Percentiles rank a stretch among this genome's conserved stretches.
phyloP scores from a whole-genome alignment of 2,329 filamentous ascomycete species.

The Fusarium sp. region DNA sequence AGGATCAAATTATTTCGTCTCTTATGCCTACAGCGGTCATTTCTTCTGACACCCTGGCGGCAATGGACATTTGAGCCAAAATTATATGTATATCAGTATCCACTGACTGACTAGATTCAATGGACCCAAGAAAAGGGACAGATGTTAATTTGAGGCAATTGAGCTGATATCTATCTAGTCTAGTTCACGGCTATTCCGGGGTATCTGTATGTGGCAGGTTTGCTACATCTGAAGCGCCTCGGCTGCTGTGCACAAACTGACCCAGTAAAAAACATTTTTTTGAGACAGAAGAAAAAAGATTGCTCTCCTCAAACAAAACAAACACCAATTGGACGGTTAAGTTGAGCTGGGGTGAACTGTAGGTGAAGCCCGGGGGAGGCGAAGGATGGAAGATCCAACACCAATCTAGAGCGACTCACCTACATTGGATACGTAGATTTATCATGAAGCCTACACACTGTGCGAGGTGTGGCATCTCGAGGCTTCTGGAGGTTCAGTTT shows the following conservation, averaged over 20 bases:
- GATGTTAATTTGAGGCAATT: neutral
- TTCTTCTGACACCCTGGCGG: no score
- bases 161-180: conserved; percentile 3
- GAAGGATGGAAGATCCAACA: conserved; percentile 37
- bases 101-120: conserved; percentile 4
- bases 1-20: no score
- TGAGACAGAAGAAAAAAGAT: conserved; percentile 10
- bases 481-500: conserved; percentile 31
- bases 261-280: conserved; percentile 3
- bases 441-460: conserved; percentile 20
- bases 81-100: conserved; percentile 21
- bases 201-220: neutral
- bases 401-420: conserved; percentile 36
- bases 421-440: neutral
- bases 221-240: conserved; percentile 7
- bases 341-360: conserved; percentile 25
- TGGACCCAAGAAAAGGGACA: neutral
- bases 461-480: conserved; percentile 24
- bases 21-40: no score
- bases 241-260: conserved; percentile 13
- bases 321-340: conserved; percentile 39
- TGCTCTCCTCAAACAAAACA: conserved; percentile 28
- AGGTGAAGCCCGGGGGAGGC: conserved; percentile 35
- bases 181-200: conserved; percentile 4
- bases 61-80: conserved; percentile 20